Percentiles rank a stretch among this genome's conserved stretches.
Conservation (phyloP, 345 rosid species). For the Jatropha curcas region DNA sequence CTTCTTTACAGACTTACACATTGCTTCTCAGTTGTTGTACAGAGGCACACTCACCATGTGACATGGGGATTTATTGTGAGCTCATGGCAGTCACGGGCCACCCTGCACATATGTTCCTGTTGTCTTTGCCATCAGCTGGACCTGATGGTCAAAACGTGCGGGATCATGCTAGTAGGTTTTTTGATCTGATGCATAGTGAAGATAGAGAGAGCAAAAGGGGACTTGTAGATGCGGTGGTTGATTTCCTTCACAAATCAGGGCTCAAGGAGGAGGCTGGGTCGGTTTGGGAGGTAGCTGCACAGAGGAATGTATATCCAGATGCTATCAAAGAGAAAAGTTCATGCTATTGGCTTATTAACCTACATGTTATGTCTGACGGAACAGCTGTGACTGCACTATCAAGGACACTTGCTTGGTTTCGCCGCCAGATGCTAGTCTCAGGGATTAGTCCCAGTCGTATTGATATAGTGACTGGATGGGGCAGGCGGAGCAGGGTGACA, state of each 20-base stretch:
- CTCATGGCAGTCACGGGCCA: constrained; percentile 84
- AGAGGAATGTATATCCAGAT: constrained; percentile 81
- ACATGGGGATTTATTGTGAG: constrained; percentile 71
- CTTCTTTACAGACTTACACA: constrained; percentile 84
- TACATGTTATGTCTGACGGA: constrained; percentile 97
- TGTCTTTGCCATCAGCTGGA: constrained; percentile 74
- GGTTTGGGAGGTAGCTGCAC: constrained; percentile 91
- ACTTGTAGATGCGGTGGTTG: constrained; percentile 79
- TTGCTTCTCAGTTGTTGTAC: constrained; percentile 89
- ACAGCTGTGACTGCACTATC: constrained; percentile 83
- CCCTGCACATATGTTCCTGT: constrained; percentile 77
- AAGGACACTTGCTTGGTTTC: constrained; percentile 90
- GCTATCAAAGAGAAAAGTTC: constrained; percentile 74
- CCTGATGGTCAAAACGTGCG: constrained; percentile 90
- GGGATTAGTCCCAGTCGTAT: constrained; percentile 72
- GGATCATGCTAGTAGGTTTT: constrained; percentile 67
- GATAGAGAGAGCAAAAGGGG: constrained; percentile 99
- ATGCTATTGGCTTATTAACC: constrained; percentile 87
- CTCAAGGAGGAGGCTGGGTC: constrained; percentile 91
- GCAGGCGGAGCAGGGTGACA: constrained; percentile 84
- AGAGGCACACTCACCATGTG: constrained; percentile 62
- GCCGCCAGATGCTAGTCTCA: constrained; percentile 61
- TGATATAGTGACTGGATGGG: constrained; percentile 97
- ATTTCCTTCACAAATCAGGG: constrained; percentile 91
- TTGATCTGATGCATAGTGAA: constrained; percentile 90